Evolutionary conservation across 768 basidiomycete species (phyloP).

Genomic region (Kwoniella heveanensis): DNA sequence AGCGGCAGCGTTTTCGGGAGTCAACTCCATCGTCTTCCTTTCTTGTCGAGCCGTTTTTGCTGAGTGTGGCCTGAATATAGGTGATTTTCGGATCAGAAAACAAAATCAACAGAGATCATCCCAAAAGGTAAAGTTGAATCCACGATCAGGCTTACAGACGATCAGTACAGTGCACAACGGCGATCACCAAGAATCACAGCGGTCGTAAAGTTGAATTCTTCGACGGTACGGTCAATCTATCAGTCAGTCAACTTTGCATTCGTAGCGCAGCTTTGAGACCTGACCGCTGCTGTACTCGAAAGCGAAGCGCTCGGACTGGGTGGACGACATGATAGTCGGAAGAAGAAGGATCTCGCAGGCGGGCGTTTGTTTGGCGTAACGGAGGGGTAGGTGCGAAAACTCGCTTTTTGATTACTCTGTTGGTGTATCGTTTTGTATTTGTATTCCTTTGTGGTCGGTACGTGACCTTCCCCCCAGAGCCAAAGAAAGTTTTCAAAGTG

Average conservation of each 20-base stretch:
- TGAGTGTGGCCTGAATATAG: too few relatives aligned
- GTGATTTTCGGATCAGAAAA: too few relatives aligned
- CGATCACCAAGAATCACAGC: too few relatives aligned
- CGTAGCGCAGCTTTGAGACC: background rate
- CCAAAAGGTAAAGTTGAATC: too few relatives aligned
- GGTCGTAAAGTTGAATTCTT: too few relatives aligned
- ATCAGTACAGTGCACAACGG: too few relatives aligned
- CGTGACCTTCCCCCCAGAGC: too few relatives aligned
- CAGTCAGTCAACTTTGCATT: background rate
- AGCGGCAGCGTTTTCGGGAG: slow-evolving; percentile 5
- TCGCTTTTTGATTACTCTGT: background rate
- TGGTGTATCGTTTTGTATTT: background rate
- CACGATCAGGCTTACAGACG: too few relatives aligned
- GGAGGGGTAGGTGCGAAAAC: background rate
- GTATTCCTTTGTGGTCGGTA: background rate
- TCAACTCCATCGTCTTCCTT: slow-evolving; percentile 17
- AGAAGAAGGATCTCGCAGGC: background rate
- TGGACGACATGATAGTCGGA: background rate
- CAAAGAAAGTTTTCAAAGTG: background rate
- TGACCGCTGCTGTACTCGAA: too few relatives aligned
- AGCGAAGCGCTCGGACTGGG: background rate
- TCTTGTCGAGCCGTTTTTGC: too few relatives aligned
- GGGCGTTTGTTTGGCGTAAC: background rate
- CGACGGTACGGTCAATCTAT: background rate
- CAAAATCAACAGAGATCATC: too few relatives aligned